Evolutionary conservation across 768 basidiomycete genomes (phyloP), one percentile per base, ranked within the genome.

Genomic region (Lactifluus pinguis): DNA sequence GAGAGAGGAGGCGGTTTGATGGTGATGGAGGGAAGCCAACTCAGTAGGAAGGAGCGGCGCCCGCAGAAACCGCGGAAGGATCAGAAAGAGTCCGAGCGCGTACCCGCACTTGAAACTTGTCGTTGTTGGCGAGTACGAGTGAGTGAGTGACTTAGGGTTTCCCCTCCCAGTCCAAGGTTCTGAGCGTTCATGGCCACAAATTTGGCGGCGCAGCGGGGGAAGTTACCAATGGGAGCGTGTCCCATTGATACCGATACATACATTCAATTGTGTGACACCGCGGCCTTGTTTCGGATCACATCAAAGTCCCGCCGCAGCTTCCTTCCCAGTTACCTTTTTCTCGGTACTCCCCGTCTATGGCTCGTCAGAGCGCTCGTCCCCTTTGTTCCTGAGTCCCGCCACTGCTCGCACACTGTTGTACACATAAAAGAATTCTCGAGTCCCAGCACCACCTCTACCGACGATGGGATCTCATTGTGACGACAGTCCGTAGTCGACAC

Each of bases 11-110:
- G 60, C 38, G 19, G 50, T 64, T 49, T 65, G 58, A 56, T 64
- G 58, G 61, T 58, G 55, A 59, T 53, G 60, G 64, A 59, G 53
- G 61, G 64, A 62, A 63, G 56, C 60, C 60, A 54, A 62, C 61
- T 47, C 30, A 62, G 57, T 39, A 56, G 39, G 57, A 36, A 47
- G 19, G 59, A 44, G 59, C 53, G 60, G 60, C 63, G 64, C 57
- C 55, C 64, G 57, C 64, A 59, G 64, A 59, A 55, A 56, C 57
- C 57, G 61, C 62, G 62, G 57, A 63, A 63, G 49, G 57, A 63
- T 63, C 53, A 59, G 61, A 59, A 65, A 58, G 61, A 62, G 58
- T 39, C 54, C 55, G 55, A 48, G 56, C 61, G 55, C 61, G 61
- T 62, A 58, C 61, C 38, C 39, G 50, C 61, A 52, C 49, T 42